A percentile compares a stretch with the other conserved stretches of the same genome.
Evolutionary conservation across 2,329 filamentous ascomycete species (phyloP).

Genomic region (Fusarium chlamydosporum): DNA sequence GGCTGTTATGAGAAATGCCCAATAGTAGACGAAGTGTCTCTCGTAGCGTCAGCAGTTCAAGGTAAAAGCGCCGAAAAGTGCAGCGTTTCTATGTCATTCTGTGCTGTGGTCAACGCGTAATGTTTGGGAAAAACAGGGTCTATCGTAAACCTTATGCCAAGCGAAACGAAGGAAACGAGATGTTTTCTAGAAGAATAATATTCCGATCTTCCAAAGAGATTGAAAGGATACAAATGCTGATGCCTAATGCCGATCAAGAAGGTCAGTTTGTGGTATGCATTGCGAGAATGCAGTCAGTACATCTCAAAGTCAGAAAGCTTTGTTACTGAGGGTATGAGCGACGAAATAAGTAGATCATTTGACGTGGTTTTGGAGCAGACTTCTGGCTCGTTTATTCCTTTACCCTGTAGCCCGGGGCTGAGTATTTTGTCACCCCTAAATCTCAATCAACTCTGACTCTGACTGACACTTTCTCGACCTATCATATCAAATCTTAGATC

Average conservation of each 20-base stretch:
- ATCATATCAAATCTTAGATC: slow-evolving; percentile 4
- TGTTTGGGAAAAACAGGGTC: neutral
- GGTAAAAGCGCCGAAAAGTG: slow-evolving; percentile 10
- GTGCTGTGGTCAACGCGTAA: neutral
- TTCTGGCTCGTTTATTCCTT: too few species aligned
- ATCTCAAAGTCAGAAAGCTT: too few species aligned
- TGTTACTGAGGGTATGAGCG: too few species aligned
- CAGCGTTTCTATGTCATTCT: slow-evolving; percentile 9
- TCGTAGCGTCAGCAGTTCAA: slow-evolving; percentile 5
- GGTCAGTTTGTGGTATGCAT: slow-evolving; percentile 1
- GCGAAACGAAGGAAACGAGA: neutral
- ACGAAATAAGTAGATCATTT: too few species aligned
- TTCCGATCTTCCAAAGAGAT: neutral
- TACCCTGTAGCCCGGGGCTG: too few species aligned
- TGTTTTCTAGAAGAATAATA: slow-evolving; percentile 26
- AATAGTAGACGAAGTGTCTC: neutral
- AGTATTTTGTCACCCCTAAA: too few species aligned
- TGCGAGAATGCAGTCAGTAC: neutral
- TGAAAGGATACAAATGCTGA: slow-evolving; percentile 19
- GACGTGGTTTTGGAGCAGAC: too few species aligned
- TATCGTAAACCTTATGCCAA: neutral
- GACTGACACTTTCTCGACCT: slow-evolving; percentile 4
- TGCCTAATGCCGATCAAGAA: slow-evolving; percentile 19
- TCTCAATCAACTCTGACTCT: neutral
- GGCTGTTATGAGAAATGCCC: neutral